Evolutionary conservation across 2,329 filamentous ascomycete species (phyloP).

Genomic region (Pseudocercospora macadamiae): DNA sequence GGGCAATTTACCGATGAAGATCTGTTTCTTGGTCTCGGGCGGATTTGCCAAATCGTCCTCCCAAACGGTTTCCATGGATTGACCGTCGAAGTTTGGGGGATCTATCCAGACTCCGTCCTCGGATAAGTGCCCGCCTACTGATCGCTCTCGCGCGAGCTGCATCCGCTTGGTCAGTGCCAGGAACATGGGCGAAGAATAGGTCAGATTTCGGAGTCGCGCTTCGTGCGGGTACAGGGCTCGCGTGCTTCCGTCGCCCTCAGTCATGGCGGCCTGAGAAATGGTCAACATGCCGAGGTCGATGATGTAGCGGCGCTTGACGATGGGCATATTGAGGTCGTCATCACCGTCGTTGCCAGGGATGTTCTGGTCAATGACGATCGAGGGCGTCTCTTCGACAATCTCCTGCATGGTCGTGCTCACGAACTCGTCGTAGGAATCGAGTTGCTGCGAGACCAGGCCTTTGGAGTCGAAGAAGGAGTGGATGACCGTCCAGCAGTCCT

Average conservation of each 20-base stretch:
- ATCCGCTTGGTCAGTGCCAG: slow-evolving; percentile 85
- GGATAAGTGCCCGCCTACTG: slow-evolving; percentile 63
- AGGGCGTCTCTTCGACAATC: slow-evolving; percentile 87
- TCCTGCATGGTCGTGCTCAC: slow-evolving; percentile 92
- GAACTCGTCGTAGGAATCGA: slow-evolving; percentile 98
- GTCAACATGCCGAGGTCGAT: slow-evolving; percentile 91
- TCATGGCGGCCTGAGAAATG: slow-evolving; percentile 86
- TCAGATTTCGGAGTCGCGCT: slow-evolving; percentile 91
- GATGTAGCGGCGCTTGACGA: slow-evolving; percentile 88
- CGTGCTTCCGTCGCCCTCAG: slow-evolving; percentile 88
- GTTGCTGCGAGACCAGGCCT: slow-evolving; percentile 93
- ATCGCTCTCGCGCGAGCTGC: slow-evolving; percentile 77
- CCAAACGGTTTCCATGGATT: slow-evolving; percentile 50
- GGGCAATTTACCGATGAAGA: slow-evolving; percentile 93
- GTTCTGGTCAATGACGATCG: slow-evolving; percentile 91
- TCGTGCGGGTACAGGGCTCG: slow-evolving; percentile 89
- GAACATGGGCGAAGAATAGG: slow-evolving; percentile 90
- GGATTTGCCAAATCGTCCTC: slow-evolving; percentile 38
- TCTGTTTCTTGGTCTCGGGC: slow-evolving; percentile 50
- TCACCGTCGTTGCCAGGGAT: slow-evolving; percentile 76
- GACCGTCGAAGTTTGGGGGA: slow-evolving; percentile 41
- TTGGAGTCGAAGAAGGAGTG: slow-evolving; percentile 96
- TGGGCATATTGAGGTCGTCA: slow-evolving; percentile 61
- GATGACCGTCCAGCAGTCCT: slow-evolving; percentile 98
- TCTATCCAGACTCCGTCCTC: slow-evolving; percentile 60